Base-by-base conservation (phyloP, 1,139 yeast species). In the Eremothecium sinecaudum region DNA sequence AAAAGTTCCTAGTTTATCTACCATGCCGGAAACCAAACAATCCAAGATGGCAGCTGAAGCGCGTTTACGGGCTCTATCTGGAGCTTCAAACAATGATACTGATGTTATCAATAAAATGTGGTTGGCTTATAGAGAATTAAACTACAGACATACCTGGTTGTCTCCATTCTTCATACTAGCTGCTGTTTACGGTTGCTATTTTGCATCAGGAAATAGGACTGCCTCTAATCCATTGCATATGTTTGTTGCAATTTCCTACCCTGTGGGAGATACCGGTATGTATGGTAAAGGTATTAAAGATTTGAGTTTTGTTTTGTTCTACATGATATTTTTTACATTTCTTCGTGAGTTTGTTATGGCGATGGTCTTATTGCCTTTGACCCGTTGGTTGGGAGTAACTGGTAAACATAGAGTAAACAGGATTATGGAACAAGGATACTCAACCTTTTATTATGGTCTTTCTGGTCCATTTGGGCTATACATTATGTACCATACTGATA, bases 341-440 rank as follows among this genome's bases (percentile, higher is more conserved):
- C 67, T 77, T 46, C 75, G 99, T 49, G 98, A 90, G 59, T 87
- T 90, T 55, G 58, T 75, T 48, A 87, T 90, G 97, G 87, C 87
- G 53, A 67, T 74, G 33, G 52, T 86, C 2, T 71, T 90, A 43
- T 69, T 69, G 47, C 98, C 97, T 8, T 43, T 81, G 33, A 90
- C 95, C 2, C 28, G 36, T 5, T 41, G 42, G 30, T 62, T 64
- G 29, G 83, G 86, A 1, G 59, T 84, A 30, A 64, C 48, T 12
- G 71, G 67, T 38, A 68, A 67, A 43, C 73, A 73, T 28, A 86
- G 81, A 58, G 59, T 74, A 31, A 73, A 71, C 44, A 73, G 99
- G 53, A 84, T 90, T 58, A 76, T 84, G 80, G 99, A 90, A 58
- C 99, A 90, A 63, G 70, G 87, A 7, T 90, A 87, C 56, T 73